Evolutionary conservation across 306 rosid genomes (phyloP).

Genomic region (Ammopiptanthus mongolicus): DNA sequence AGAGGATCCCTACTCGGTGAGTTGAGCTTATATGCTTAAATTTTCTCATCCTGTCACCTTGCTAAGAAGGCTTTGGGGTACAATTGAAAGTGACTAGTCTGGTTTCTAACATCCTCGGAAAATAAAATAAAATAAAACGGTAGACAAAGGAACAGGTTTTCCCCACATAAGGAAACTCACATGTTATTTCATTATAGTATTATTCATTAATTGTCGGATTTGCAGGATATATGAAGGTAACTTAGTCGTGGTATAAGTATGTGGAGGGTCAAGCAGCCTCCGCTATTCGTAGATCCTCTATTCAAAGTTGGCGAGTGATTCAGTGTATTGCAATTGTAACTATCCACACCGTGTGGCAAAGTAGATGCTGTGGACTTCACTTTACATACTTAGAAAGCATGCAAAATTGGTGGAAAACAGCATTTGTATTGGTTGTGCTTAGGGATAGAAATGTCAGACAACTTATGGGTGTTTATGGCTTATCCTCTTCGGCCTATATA

Average conservation of each 20-base stretch:
- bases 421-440: too few relatives aligned
- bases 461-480: too few relatives aligned
- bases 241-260: not conserved
- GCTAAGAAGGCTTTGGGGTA: not conserved
- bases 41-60: not conserved
- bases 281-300: not conserved
- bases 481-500: too few relatives aligned
- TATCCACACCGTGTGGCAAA: not conserved
- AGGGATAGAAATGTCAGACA: too few relatives aligned
- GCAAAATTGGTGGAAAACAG: too few relatives aligned
- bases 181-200: not conserved
- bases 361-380: not conserved
- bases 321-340: not conserved
- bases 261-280: not conserved
- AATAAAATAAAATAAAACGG: not conserved
- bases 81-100: constrained; percentile 20
- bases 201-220: constrained; percentile 13
- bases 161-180: constrained; percentile 13
- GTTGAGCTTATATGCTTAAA: not conserved
- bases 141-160: constrained; percentile 13
- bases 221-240: constrained; percentile 6
- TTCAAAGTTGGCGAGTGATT: constrained; percentile 18
- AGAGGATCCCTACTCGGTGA: too few relatives aligned
- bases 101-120: not conserved
- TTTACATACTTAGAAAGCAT: not conserved